Evolutionary conservation across 208 protist species (phyloP), one percentile per base, ranked within the genome.

Genomic region (Crithidia mellificae): DNA sequence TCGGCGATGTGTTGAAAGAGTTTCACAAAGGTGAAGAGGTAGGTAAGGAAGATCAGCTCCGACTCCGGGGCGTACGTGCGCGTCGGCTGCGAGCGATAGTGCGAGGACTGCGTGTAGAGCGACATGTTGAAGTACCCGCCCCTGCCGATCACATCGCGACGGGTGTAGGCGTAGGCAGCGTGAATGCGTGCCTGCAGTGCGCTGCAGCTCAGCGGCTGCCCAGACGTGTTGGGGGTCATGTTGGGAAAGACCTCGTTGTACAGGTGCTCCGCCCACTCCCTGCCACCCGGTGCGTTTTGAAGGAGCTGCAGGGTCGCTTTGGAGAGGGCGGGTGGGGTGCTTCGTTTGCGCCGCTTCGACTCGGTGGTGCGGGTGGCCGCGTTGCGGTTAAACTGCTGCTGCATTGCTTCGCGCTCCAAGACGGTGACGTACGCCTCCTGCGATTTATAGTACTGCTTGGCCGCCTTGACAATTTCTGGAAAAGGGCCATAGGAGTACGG

Each of bases 1-100:
- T 75, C 69, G 27, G 69, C 69, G 22, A 75, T 61, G 47, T 69
- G 69, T 27, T 69, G 69, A 32, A 27, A 55, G 34, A 75, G 54
- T 27, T 64, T 63, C 69, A 75, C 58, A 9, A 64, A 46, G 24
- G 62, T 24, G 57, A 68, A 75, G 36, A 75, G 62, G 17, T 57
- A 12, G 22, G 15, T 14, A 12, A 59, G 36, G 15, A 38, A 32
- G 12, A 75, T 20, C 14, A 65, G 2, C 43, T 43, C 44, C 19
- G 43, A 6, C 25, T 27, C 29, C 1, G 24, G 4, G 17, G 30
- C n/a, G 6, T 4, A 2, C 12, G 38, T 15, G 0, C 4, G 3
- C 43, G 24, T 4, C 12, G 29, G 3, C 8, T 51, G 39, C 1
- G 8, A 14, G 19, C 43, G 57, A 17, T 30, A 38, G 57, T 41